phyloP scores from a whole-genome alignment of 2,329 filamentous ascomycete species.

The Aspergillus terreus region DNA sequence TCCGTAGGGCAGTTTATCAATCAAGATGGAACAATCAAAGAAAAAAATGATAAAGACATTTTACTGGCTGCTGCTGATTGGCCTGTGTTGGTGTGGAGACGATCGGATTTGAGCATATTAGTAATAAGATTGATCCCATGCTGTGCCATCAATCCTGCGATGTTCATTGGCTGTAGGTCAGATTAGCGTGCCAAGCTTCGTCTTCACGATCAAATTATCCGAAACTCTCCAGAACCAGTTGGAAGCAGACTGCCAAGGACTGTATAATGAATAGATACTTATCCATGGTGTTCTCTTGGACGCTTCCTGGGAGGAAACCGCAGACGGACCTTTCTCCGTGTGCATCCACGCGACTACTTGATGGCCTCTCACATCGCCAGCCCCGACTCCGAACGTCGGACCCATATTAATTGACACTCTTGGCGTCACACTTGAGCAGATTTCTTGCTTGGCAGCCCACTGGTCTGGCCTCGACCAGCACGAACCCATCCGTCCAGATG shows the following conservation, averaged over 20 bases:
- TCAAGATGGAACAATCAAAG: neutral
- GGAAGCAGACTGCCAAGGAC: no score
- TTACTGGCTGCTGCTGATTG: neutral
- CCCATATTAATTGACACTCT: neutral
- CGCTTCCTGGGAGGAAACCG: neutral
- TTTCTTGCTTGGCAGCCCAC: slow-evolving; percentile 10
- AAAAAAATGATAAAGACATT: neutral
- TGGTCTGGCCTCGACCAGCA: neutral
- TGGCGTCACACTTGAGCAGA: slow-evolving; percentile 10
- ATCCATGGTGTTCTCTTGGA: neutral
- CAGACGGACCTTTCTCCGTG: neutral
- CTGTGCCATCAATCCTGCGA: neutral
- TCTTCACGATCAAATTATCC: no score
- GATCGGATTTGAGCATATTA: slow-evolving; percentile 5
- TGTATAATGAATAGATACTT: no score
- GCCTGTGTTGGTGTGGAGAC: neutral
- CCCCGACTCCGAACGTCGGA: neutral
- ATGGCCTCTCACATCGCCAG: no score
- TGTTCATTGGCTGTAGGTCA: neutral
- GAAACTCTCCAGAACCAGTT: no score
- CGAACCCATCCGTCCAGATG: neutral
- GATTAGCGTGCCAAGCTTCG: neutral
- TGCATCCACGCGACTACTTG: neutral
- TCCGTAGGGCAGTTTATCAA: no score
- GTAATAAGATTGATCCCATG: neutral